phyloP scores from a whole-genome alignment of 805 yeast genomes.

The Saturnispora quitensis region DNA sequence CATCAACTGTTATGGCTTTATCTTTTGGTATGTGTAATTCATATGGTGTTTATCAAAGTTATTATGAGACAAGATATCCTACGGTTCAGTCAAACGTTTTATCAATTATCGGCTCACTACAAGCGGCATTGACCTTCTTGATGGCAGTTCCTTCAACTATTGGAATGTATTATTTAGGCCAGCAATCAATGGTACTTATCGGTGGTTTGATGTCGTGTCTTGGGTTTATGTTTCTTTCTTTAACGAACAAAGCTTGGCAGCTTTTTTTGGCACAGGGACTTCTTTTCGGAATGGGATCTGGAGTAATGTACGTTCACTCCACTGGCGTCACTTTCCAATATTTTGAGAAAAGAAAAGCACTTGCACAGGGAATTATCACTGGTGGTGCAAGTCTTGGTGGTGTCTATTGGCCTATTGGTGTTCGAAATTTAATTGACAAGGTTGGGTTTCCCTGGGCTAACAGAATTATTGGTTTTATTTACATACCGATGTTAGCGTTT shows the following conservation, averaged over 20 bases:
- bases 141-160: slow-evolving; percentile 42
- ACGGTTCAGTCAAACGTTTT: slow-evolving; percentile 37
- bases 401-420: slow-evolving; percentile 38
- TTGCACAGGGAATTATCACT: slow-evolving; percentile 37
- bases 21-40: slow-evolving; percentile 54
- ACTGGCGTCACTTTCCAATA: slow-evolving; percentile 54
- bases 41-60: slow-evolving; percentile 49
- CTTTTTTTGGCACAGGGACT: slow-evolving; percentile 61
- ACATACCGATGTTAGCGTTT: slow-evolving; percentile 24
- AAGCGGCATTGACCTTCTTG: slow-evolving; percentile 35
- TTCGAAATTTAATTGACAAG: slow-evolving; percentile 33
- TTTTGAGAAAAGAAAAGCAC: slow-evolving; percentile 51
- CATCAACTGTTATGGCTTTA: slow-evolving; percentile 35
- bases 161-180: slow-evolving; percentile 33
- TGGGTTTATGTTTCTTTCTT: slow-evolving; percentile 48
- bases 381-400: slow-evolving; percentile 47
- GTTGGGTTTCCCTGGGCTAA: slow-evolving; percentile 42
- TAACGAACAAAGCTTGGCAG: slow-evolving; percentile 53
- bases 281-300: slow-evolving; percentile 48
- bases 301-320: slow-evolving; percentile 50
- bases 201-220: slow-evolving; percentile 39
- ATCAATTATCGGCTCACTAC: slow-evolving; percentile 47
- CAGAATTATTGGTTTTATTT: slow-evolving; percentile 35
- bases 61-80: slow-evolving; percentile 35
- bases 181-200: slow-evolving; percentile 29